phyloP scores from a whole-genome alignment of 2,329 filamentous ascomycete species.

The Xylaria sp. region DNA sequence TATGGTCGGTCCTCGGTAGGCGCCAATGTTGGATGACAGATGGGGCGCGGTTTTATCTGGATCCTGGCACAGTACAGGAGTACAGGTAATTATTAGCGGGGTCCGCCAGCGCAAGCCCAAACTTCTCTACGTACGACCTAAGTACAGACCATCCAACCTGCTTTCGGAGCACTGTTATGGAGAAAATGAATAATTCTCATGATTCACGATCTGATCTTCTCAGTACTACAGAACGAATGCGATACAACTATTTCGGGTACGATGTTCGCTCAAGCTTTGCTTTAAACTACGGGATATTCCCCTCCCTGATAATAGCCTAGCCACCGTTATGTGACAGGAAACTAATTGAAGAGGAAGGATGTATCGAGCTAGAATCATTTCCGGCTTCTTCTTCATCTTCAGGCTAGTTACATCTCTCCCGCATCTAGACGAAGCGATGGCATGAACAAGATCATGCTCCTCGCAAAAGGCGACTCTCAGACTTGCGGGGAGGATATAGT shows the following conservation, averaged over 20 bases:
- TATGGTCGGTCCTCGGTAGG: neutral
- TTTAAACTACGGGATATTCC: neutral
- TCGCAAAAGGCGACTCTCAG: neutral
- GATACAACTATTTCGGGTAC: neutral
- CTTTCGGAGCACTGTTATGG: neutral
- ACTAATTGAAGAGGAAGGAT: neutral
- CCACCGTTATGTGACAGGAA: neutral
- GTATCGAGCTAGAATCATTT: neutral
- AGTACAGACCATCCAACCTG: neutral
- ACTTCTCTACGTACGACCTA: neutral
- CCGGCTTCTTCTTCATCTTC: neutral
- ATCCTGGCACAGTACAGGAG: no score
- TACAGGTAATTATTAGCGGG: constrained; percentile 13
- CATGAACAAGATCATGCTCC: neutral
- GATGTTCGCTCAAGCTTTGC: neutral
- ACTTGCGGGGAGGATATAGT: neutral
- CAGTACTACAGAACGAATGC: neutral
- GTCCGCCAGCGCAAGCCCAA: neutral
- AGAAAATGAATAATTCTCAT: neutral
- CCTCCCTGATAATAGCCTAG: neutral
- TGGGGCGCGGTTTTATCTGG: neutral
- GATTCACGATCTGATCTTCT: neutral
- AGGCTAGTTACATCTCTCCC: neutral
- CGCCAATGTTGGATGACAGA: neutral
- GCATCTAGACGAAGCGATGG: neutral